phyloP scores from a whole-genome alignment of 192 early-diverging fungal species.

The Coemansia sp. region DNA sequence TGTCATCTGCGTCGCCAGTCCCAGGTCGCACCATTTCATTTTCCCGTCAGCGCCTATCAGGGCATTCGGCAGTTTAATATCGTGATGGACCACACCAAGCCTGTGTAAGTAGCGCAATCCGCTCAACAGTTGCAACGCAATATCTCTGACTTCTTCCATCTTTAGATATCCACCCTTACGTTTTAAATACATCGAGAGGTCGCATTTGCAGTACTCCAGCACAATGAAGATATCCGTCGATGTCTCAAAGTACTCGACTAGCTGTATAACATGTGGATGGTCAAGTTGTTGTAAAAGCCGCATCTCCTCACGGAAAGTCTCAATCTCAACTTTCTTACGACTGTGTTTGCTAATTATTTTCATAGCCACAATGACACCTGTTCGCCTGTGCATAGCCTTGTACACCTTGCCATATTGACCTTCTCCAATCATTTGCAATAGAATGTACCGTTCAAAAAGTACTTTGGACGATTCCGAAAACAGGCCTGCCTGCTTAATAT shows the following conservation, averaged over 20 bases:
- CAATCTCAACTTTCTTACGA: constrained; percentile 44
- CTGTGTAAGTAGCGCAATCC: constrained; percentile 66
- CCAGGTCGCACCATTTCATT: constrained; percentile 56
- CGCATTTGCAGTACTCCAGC: constrained; percentile 54
- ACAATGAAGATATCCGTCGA: constrained; percentile 51
- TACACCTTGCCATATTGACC: constrained; percentile 56
- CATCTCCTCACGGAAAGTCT: constrained; percentile 54
- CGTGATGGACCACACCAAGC: constrained; percentile 68
- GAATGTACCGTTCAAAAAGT: constrained; percentile 40
- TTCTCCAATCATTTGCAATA: constrained; percentile 52
- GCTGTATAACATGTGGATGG: constrained; percentile 51
- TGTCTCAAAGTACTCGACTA: constrained; percentile 55
- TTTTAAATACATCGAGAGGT: constrained; percentile 43
- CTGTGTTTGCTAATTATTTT: constrained; percentile 49
- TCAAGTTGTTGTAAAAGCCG: constrained; percentile 47
- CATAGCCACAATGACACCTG: constrained; percentile 44
- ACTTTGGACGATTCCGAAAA: constrained; percentile 9
- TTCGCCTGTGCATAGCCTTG: constrained; percentile 42
- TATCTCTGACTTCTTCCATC: constrained; percentile 42
- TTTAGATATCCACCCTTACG: constrained; percentile 39
- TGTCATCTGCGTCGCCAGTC: constrained; percentile 53
- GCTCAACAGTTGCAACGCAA: constrained; percentile 57
- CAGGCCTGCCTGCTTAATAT: constrained; percentile 10
- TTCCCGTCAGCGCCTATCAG: constrained; percentile 62
- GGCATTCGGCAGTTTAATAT: constrained; percentile 68